Evolutionary conservation across 352 stramenopile genomes (phyloP).

Genomic region (Pythium coloratum): DNA sequence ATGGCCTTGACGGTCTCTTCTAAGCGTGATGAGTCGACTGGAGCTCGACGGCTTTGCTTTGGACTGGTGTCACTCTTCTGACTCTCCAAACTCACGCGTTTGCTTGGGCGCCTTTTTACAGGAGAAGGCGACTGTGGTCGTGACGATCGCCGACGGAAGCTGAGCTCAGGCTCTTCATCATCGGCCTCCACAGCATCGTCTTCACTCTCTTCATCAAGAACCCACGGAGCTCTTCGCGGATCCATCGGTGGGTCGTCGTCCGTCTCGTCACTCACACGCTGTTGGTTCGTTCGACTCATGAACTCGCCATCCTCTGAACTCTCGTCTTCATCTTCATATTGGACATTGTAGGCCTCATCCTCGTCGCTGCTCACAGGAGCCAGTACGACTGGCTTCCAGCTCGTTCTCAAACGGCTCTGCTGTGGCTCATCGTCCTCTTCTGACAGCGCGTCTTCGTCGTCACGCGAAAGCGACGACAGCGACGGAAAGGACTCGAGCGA

Average conservation of each 20-base stretch:
- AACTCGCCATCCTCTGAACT: not conserved
- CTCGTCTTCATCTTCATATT: not conserved
- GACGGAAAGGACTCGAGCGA: slow-evolving; percentile 21
- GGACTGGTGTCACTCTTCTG: not conserved
- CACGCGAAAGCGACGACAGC: slow-evolving; percentile 11
- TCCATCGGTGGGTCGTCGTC: not conserved
- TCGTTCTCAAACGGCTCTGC: not conserved
- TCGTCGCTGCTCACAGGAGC: not conserved
- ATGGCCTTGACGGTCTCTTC: not conserved
- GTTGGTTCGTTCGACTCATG: not conserved
- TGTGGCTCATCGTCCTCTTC: not conserved
- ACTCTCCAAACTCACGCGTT: not conserved
- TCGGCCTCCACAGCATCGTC: not conserved
- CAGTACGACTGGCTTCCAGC: not conserved
- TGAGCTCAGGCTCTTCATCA: slow-evolving; percentile 3
- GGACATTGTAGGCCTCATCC: not conserved
- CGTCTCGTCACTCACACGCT: not conserved
- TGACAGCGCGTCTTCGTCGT: slow-evolving; percentile 6
- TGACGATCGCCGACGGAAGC: not conserved
- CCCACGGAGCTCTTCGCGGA: not conserved
- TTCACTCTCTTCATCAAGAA: not conserved
- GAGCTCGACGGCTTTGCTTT: not conserved
- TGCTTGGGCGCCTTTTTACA: not conserved
- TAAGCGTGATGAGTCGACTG: not conserved
- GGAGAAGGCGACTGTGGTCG: not conserved